These are phyloP conservation scores for Debaryomyces castellii DNA, from an alignment of 805 yeast species.

Conservation along the genomic window DNA sequence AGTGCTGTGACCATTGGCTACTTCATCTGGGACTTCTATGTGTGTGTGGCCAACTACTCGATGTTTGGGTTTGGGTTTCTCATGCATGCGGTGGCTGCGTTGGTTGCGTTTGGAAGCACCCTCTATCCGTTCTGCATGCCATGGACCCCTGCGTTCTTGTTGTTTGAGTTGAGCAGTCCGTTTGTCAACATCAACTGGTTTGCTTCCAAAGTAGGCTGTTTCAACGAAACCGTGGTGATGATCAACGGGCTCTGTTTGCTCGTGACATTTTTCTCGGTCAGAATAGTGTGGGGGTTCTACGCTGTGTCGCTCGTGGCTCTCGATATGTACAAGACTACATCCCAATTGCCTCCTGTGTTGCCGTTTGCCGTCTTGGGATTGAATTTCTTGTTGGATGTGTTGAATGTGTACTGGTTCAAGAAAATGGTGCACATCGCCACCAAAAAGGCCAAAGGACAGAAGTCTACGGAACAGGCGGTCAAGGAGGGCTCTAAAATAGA, in stretches of 20 bases:
- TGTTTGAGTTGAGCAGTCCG: conserved; percentile 89
- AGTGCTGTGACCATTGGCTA: conserved; percentile 77
- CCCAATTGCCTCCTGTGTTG: conserved; percentile 44
- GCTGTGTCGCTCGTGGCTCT: conserved; percentile 56
- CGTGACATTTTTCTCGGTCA: conserved; percentile 66
- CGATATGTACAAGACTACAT: conserved; percentile 47
- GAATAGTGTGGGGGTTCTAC: conserved; percentile 86
- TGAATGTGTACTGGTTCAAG: conserved; percentile 84
- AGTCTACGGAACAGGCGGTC: conserved; percentile 13
- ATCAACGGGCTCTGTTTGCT: conserved; percentile 75
- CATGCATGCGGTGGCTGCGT: conserved; percentile 80
- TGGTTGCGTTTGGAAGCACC: conserved; percentile 65
- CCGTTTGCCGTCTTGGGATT: conserved; percentile 52
- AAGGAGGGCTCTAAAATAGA: conserved; percentile 17
- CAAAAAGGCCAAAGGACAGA: conserved; percentile 37
- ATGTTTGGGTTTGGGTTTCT: conserved; percentile 81
- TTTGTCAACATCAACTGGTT: conserved; percentile 95
- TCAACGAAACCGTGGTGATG: conserved; percentile 52
- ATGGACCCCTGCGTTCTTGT: conserved; percentile 77
- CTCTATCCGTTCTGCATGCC: conserved; percentile 76
- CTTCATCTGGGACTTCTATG: conserved; percentile 83
- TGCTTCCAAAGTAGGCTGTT: conserved; percentile 63
- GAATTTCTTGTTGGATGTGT: conserved; percentile 60
- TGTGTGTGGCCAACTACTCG: conserved; percentile 62
- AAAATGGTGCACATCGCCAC: conserved; percentile 81